Base-by-base conservation (phyloP, 2,329 filamentous ascomycete genomes). In the Drechslerella dactyloides region DNA sequence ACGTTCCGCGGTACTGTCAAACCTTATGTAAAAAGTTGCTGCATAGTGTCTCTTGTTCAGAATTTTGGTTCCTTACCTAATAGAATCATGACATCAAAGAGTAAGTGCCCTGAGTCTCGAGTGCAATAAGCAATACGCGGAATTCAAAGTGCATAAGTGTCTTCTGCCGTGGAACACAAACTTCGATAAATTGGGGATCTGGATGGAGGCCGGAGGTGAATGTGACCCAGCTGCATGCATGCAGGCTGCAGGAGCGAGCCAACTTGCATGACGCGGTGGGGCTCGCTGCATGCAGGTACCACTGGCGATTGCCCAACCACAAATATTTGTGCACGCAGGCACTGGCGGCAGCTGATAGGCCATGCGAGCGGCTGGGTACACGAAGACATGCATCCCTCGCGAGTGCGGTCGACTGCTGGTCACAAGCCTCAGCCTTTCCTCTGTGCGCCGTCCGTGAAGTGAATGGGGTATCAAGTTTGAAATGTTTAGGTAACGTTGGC, bases 261-360 rank as follows among this genome's bases (percentile, higher is more conserved):
- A 17, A 48, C 19, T 11, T 10, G 44, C 44, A 48, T 10, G 4
- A 23, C 6, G 44, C 44, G 21, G n/a, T 19, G 19, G 44, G 44
- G n/a, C 19, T 48, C 44, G 44, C 17, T 48, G 44, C 44, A 48
- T 48, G 44, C 44, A 48, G 44, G 44, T 48, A 48, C 44, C n/a
- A 48, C 44, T 19, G 19, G 6, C 44, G 44, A 21, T 10, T 17
- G 19, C 17, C n/a, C 44, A 19, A 13, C 37, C 37, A 42, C 11
- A 2, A 15, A 17, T 4, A 13, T 3, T 3, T 15, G 44, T 10
- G 8, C 44, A 48, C 44, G 11, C 17, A 10, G 44, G 44, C 44
- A 5, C 8, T 6, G n/a, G 8, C 19, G 44, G n/a, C 15, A 48
- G 44, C 44, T 48, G 44, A 48, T 48, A 15, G 44, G 44, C 44